Evolutionary conservation across 2,329 filamentous ascomycete genomes (phyloP), one percentile per base, ranked within the genome.

Genomic region (Ambrosiella cleistominuta): DNA sequence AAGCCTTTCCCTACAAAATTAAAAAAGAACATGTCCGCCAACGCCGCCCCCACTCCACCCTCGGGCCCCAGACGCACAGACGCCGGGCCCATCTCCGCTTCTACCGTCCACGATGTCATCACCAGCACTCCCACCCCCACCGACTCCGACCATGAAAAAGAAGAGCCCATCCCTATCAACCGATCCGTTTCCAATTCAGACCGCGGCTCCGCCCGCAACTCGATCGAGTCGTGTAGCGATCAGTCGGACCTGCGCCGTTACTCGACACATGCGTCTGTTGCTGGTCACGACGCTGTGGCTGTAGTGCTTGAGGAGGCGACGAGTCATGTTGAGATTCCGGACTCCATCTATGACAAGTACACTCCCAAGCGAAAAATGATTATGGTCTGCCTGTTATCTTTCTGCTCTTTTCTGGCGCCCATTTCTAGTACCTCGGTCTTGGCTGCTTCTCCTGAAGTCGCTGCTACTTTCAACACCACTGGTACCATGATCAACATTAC

Each of bases 391-490:
- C 75, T 89, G 5, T 70, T 90, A 56, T 83, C 85, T 0, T 86
- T 83, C 66, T 88, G 85, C 69, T 81, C 83, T 35, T 88, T 91
- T 62, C 72, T 91, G 50, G 82, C 86, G 0, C 87, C 87, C 0
- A 78, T 88, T 27, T 85, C 81, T 2, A 86, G 81, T 44, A 90
- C 86, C 0, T 82, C 83, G 1, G 80, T 90, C 7, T 69, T 91
- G 11, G 77, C 85, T 1, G 86, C 85, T 1, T 79, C 85, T 1
- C 85, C 86, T 1, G 86, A 91, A 67, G 81, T 91, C 4, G 84
- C 85, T 1, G 67, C 66, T 3, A 81, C 79, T 7, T 88, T 79
- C 66, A 62, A 72, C 44, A 87, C 83, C 0, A 84, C 78, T 0
- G 83, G 82, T 4, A 78, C 77, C 8, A 76, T 88, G 59, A 81